Conservation (phyloP, 1,284 basidiomycete genomes). For the Trichosporon sp. region DNA sequence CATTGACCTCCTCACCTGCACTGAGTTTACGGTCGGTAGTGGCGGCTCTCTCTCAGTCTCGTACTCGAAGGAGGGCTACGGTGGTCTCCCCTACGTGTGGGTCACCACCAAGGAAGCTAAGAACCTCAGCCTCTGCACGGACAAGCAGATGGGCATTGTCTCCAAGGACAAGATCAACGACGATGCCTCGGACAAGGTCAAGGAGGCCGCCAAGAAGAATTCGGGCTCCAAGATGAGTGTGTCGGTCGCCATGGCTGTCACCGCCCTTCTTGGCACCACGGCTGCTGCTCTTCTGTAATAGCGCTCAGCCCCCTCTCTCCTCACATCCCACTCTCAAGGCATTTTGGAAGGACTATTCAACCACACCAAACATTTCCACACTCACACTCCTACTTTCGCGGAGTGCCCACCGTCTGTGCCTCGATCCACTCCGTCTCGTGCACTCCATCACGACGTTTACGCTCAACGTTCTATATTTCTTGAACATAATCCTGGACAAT, state of each 20-base stretch:
- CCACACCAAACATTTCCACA: neutral
- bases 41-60: slow-evolving; percentile 49
- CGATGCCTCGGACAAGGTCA: slow-evolving; percentile 9
- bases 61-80: slow-evolving; percentile 47
- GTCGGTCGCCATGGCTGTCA: neutral
- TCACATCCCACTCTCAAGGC: neutral
- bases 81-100: slow-evolving; percentile 53
- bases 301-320: neutral
- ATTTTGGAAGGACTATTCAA: slow-evolving; percentile 3
- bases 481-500: neutral
- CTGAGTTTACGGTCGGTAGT: slow-evolving; percentile 44
- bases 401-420: neutral
- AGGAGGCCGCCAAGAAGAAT: neutral
- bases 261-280: slow-evolving; percentile 1
- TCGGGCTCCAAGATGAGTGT: neutral
- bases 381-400: neutral
- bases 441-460: neutral
- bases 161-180: slow-evolving; percentile 10
- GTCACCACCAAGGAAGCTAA: slow-evolving; percentile 25
- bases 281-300: neutral
- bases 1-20: slow-evolving; percentile 54
- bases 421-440: neutral
- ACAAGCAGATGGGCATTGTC: slow-evolving; percentile 27
- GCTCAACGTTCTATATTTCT: neutral
- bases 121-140: slow-evolving; percentile 24